Evolutionary conservation across 257 asterid species (phyloP), one percentile per base, ranked within the genome.

Genomic region (Thymus quinquecostatus): DNA sequence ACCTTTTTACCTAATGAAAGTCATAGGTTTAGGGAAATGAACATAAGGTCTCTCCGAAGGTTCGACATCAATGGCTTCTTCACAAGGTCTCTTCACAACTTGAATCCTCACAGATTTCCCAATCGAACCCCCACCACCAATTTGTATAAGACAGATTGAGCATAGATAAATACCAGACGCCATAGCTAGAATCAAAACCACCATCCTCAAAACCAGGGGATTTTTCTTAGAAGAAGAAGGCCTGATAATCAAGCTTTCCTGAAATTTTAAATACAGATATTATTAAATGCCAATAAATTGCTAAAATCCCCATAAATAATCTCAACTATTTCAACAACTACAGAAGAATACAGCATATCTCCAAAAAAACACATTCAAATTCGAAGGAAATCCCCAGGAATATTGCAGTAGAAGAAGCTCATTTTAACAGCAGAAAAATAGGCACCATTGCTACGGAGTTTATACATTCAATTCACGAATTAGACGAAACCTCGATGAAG

Each of bases 21-120:
- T 84, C 72, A 63, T 80, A 2, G 99, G 99, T 49, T 81, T 86
- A 8, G 99, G 99, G 61, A 85, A 89, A 80, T 95, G 99, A n/a
- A 89, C 54, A 64, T 79, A 88, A 21, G 66, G 88, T 74, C 77
- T 89, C 66, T 92, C 98, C 1, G 84, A 86, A 75, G 94, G 91
- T 27, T 87, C 88, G 34, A 92, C 56, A 34, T 63, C 60, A 44
- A 82, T 60, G 8, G 30, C 68, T 61, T 85, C 68, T 61, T 85
- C 89, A 47, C 99, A 95, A 8, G 87, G 88, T 78, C 76, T 87
- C 64, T 60, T 80, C 7, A 87, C 71, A 10, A 89, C 82, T 70
- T 80, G 83, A 62, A 87, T 60, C 32, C 64, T 82, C 41, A 71
- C 48, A 13, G 84, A 49, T 49, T 51, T 65, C 55, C 57, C 82